Conservation (phyloP, 768 basidiomycete species). For the Dentipellis sp. region DNA sequence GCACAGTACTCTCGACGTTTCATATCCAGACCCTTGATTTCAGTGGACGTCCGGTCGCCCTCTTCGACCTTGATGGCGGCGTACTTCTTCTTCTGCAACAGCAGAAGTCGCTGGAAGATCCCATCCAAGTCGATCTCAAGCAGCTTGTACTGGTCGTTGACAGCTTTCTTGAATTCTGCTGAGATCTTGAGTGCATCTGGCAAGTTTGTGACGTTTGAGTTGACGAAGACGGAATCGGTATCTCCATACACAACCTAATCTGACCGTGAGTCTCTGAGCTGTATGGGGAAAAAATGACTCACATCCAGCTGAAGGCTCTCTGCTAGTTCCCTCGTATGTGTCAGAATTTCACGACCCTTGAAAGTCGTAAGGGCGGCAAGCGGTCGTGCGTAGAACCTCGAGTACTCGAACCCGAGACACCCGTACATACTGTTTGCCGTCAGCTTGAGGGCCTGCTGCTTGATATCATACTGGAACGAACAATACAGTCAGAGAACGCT, state of each 20-base stretch:
- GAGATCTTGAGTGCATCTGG: slow-evolving; percentile 89
- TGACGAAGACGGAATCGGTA: slow-evolving; percentile 98
- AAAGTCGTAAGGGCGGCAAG: slow-evolving; percentile 96
- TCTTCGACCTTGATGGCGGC: slow-evolving; percentile 95
- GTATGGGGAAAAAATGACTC: slow-evolving; percentile 20
- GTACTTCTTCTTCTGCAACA: slow-evolving; percentile 99
- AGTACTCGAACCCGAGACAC: slow-evolving; percentile 95
- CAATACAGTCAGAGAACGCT: neutral
- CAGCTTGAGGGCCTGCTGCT: slow-evolving; percentile 92
- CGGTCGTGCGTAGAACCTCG: slow-evolving; percentile 91
- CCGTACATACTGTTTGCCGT: slow-evolving; percentile 99
- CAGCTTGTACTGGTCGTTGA: slow-evolving; percentile 91
- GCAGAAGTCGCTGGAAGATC: slow-evolving; percentile 83
- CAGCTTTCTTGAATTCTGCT: slow-evolving; percentile 86
- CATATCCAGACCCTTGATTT: slow-evolving; percentile 98
- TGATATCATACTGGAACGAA: slow-evolving; percentile 77
- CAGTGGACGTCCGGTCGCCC: slow-evolving; percentile 63
- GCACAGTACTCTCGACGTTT: slow-evolving; percentile 93
- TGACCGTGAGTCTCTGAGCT: neutral
- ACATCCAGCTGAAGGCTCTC: slow-evolving; percentile 88
- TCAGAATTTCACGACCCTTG: slow-evolving; percentile 96
- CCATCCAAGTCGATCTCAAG: slow-evolving; percentile 96
- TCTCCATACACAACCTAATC: slow-evolving; percentile 94
- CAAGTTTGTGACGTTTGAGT: slow-evolving; percentile 86
- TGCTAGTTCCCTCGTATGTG: slow-evolving; percentile 85